Evolutionary conservation across 225 moss, liverwort and hornwort genomes (phyloP), one percentile per base, ranked within the genome.

Genomic region (Polytrichum commune): DNA sequence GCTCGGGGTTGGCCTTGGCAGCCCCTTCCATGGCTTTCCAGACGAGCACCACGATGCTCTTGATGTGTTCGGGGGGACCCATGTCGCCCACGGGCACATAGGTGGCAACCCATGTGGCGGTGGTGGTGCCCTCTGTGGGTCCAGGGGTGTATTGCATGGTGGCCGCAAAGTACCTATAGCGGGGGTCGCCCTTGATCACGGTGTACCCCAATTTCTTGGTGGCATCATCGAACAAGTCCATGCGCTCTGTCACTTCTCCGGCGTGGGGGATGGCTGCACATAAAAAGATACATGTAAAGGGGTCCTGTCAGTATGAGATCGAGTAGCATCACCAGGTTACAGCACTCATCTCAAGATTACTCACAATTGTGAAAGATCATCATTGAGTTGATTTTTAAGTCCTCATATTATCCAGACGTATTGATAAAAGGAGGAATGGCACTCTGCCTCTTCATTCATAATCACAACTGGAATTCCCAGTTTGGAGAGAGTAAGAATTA

Each of bases 111-210:
- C 80, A 77, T 22, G 6, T 30, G 25, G 69, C 84, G 2, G 46
- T 46, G n/a, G 46, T 67, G 67, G 67, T 67, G 20, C 67, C 67
- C 9, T 67, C 23, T 4, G 10, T 53, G 6, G 67, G 23, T 23
- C 67, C 67, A 24, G 25, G 13, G 20, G 3, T 70, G 67, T 78
- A 78, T 23, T 84, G 77, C 63, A 84, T 62, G 18, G 66, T 78
- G n/a, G 75, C 72, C 0, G 75, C 27, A 38, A 77, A 53, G 72
- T 75, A 66, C 53, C 57, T 65, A 74, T 80, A 84, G 29, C 72
- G 69, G 0, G 80, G 80, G 28, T 84, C 80, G 19, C 84, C 80
- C 80, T 74, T 74, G 18, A 80, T 69, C 29, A 84, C 55, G 38
- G 38, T 38, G 13, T 38, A 75, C 4, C 81, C 69, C 19, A 75